Conservation (phyloP, 2,329 filamentous ascomycete species). For the Diaporthe australafricana region DNA sequence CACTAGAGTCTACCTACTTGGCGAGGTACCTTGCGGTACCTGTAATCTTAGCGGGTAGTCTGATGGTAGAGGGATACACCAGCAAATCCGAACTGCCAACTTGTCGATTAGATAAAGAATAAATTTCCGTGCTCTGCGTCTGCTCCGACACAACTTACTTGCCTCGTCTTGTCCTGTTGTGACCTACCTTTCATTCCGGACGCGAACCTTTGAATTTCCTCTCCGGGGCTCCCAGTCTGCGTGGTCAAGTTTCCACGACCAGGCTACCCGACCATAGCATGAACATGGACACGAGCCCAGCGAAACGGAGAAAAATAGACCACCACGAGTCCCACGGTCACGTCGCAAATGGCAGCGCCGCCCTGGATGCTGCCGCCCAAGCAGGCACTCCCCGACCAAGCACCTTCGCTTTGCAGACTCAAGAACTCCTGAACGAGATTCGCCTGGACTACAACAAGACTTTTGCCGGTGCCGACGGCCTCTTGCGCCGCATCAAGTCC, state of each 20-base stretch:
- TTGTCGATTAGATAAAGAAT: conserved; percentile 18
- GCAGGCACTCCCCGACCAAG: conserved; percentile 53
- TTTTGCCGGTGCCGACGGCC: conserved; percentile 60
- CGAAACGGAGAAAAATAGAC: conserved; percentile 49
- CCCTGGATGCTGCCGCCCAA: conserved; percentile 44
- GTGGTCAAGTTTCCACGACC: neutral
- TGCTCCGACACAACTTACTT: neutral
- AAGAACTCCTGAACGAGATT: conserved; percentile 68
- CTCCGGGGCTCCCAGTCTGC: neutral
- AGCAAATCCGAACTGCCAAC: neutral
- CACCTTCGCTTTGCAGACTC: conserved; percentile 69
- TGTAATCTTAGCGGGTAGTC: too few species aligned
- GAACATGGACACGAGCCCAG: conserved; percentile 47
- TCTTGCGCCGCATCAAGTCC: conserved; percentile 64
- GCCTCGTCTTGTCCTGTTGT: neutral
- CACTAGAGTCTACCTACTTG: too few species aligned
- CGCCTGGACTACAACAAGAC: conserved; percentile 63
- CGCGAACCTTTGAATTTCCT: neutral
- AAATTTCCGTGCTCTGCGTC: conserved; percentile 1
- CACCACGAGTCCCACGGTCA: conserved; percentile 38
- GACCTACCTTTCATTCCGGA: neutral
- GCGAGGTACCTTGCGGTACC: too few species aligned
- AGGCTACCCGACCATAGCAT: neutral
- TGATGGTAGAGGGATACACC: too few species aligned
- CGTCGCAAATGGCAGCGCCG: conserved; percentile 34